These are phyloP conservation scores for Mucor irregularis DNA, from an alignment of 371 early-diverging fungal species.

Conservation along the genomic window DNA sequence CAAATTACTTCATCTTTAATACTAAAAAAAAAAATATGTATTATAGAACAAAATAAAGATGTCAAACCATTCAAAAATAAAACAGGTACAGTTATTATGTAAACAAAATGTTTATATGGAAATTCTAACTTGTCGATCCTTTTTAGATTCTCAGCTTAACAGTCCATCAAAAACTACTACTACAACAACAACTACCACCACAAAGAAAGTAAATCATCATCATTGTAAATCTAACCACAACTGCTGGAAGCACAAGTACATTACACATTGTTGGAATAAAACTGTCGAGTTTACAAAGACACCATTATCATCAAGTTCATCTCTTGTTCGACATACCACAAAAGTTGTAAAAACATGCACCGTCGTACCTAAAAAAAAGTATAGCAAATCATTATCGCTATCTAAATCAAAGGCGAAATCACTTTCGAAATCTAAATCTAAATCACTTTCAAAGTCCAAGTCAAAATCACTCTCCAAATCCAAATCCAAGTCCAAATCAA, in stretches of 20 bases:
- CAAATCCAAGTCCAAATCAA: neutral
- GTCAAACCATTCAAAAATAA: neutral
- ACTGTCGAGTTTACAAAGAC: slow-evolving; percentile 13
- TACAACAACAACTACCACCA: neutral
- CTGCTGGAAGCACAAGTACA: neutral
- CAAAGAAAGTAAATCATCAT: neutral
- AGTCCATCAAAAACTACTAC: neutral
- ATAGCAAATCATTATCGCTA: neutral
- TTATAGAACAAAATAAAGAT: slow-evolving; percentile 5
- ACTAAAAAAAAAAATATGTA: neutral
- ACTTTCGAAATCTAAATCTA: neutral
- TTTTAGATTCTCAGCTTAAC: too few relatives aligned
- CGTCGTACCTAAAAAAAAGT: slow-evolving; percentile 16
- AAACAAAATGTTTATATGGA: too few relatives aligned
- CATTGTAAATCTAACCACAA: neutral
- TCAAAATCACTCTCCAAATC: neutral
- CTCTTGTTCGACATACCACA: slow-evolving; percentile 1
- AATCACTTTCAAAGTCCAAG: neutral
- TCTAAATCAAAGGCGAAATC: slow-evolving; percentile 1
- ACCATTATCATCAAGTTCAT: neutral
- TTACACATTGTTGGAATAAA: slow-evolving; percentile 10
- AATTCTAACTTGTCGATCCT: too few relatives aligned
- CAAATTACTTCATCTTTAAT: neutral
- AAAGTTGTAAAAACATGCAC: slow-evolving; percentile 16
- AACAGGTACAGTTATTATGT: too few relatives aligned